These are phyloP conservation scores for Termitomyces sp. DNA, from an alignment of 1,284 basidiomycete species.

Conservation along the genomic window DNA sequence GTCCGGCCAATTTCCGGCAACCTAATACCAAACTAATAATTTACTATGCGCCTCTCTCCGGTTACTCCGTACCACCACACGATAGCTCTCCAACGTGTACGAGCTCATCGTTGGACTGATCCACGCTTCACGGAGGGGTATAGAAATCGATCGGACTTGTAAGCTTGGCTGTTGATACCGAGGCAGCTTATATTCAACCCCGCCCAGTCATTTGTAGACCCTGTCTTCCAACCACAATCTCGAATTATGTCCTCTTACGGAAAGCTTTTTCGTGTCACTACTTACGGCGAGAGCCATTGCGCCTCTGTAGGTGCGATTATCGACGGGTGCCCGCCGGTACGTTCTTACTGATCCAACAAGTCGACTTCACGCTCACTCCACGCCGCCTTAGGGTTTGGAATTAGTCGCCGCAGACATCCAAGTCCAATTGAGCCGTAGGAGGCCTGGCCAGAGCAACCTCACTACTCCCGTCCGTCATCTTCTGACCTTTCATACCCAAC, in stretches of 20 bases:
- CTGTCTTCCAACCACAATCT: slow-evolving; percentile 5
- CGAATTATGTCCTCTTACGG: slow-evolving; percentile 88
- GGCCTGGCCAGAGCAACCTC: slow-evolving; percentile 95
- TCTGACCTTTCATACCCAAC: slow-evolving; percentile 3
- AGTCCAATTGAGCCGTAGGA: slow-evolving; percentile 82
- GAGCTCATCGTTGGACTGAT: background rate
- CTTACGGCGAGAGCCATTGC: slow-evolving; percentile 98
- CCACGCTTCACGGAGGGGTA: slow-evolving; percentile 4
- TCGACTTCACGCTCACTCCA: slow-evolving; percentile 7
- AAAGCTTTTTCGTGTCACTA: slow-evolving; percentile 87
- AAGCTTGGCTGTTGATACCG: background rate
- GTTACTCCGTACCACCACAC: slow-evolving; percentile 13
- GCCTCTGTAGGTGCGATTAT: slow-evolving; percentile 96
- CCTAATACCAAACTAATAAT: slow-evolving; percentile 4
- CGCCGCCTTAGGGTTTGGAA: slow-evolving; percentile 64
- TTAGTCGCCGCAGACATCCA: slow-evolving; percentile 86
- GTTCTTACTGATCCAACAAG: slow-evolving; percentile 20
- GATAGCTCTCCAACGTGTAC: background rate
- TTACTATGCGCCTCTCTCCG: background rate
- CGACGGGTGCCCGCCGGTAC: slow-evolving; percentile 92
- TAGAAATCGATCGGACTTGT: background rate
- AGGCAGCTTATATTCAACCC: background rate
- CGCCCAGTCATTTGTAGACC: slow-evolving; percentile 2
- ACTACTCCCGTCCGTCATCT: slow-evolving; percentile 80
- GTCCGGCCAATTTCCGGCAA: slow-evolving; percentile 14